These are phyloP conservation scores for Melampsora abietis-canadensis DNA, from an alignment of 1,284 basidiomycete genomes.

Conservation along the genomic window DNA sequence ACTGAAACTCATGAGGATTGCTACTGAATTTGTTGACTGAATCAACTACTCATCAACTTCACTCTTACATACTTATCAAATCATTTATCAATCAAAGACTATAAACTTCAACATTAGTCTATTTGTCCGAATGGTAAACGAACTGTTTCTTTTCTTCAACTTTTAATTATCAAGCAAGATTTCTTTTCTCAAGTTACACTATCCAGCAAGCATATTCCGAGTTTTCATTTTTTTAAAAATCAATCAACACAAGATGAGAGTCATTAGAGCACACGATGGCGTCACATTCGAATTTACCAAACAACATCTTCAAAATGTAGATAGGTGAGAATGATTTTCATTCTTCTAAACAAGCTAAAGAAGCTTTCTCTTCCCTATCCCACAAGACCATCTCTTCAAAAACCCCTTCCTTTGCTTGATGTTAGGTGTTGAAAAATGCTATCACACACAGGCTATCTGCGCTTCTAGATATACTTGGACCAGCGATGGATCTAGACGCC, in stretches of 20 bases:
- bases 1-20: too few relatives aligned
- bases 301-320: constrained; percentile 14
- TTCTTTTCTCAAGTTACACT: too few relatives aligned
- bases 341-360: not conserved
- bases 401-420: not conserved
- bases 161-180: too few relatives aligned
- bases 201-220: too few relatives aligned
- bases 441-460: constrained; percentile 12
- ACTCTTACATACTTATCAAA: too few relatives aligned
- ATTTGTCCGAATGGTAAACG: too few relatives aligned
- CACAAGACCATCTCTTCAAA: not conserved
- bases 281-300: constrained; percentile 32
- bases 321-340: constrained; percentile 16
- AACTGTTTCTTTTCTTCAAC: too few relatives aligned
- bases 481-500: constrained; percentile 25
- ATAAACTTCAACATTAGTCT: too few relatives aligned
- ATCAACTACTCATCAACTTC: too few relatives aligned
- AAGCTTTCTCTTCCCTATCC: not conserved
- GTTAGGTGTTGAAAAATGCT: not conserved
- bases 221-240: too few relatives aligned
- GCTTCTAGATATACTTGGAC: constrained; percentile 15
- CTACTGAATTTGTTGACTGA: too few relatives aligned
- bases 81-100: too few relatives aligned
- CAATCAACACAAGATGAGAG: constrained; percentile 22
- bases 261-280: constrained; percentile 42